Evolutionary conservation across 495 filamentous ascomycete species (phyloP), one percentile per base, ranked within the genome.

Genomic region (Talaromyces thailandensis): DNA sequence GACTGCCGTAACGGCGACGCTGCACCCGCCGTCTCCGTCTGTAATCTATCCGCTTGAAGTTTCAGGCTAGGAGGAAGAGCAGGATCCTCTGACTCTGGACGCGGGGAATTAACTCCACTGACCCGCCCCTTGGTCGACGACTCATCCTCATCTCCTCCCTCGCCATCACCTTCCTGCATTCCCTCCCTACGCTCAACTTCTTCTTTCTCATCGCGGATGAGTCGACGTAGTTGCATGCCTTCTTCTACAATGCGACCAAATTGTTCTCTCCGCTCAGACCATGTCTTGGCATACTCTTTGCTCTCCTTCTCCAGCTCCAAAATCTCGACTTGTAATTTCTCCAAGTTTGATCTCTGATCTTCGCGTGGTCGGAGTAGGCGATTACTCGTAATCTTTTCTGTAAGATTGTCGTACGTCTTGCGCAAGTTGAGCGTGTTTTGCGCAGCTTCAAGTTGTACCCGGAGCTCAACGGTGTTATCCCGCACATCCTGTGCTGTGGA

Each of bases 191-290:
- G 72, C 69, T 87, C 86, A 8, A 79, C 79, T 75, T 96, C 94
- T 71, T 98, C 94, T 73, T 97, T 97, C 79, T 97, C 92, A 73
- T 97, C 92, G 48, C 91, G 84, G 66, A 98, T 98, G 67, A 96
- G 76, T 32, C 87, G 83, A 56, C 92, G 81, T 66, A 98, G 81
- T 64, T 90, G 81, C 85, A 88, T 89, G 4, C 92, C 89, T 78
- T 98, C 93, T 43, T 92, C 91, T 62, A 96, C 89, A 69, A 98
- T 94, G 65, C 85, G 80, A 12, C 87, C 89, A 73, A 98, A 98
- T 74, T 96, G 92, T 67, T 89, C 88, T 45, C 92, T 75, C 35
- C 95, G 81, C 71, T 96, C 91, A 18, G 82, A 76, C 93, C 93
- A 98, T 4, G 91, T 96, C 56, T 79, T 79, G 9, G 85, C 87